A percentile compares a stretch with the other conserved stretches of the same genome.
phyloP scores from a whole-genome alignment of 495 filamentous ascomycete genomes.

The Penicillium salamii region DNA sequence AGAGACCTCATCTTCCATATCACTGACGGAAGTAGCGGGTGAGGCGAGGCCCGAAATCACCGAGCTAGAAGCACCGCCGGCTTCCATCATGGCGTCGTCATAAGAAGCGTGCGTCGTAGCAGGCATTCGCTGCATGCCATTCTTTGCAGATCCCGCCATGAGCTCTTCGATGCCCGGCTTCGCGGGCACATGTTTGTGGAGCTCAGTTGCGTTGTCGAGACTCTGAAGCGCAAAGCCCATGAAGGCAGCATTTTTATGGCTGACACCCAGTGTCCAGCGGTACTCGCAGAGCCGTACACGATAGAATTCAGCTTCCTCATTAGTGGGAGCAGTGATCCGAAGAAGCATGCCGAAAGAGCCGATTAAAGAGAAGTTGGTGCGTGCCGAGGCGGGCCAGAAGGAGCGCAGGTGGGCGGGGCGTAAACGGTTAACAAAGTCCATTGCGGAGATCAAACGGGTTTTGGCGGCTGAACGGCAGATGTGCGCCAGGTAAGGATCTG shows the following conservation, averaged over 20 bases:
- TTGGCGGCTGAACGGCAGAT: slow-evolving; percentile 87
- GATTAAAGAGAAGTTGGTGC: slow-evolving; percentile 54
- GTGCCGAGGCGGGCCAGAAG: slow-evolving; percentile 54
- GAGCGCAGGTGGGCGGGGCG: slow-evolving; percentile 51
- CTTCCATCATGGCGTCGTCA: slow-evolving; percentile 24
- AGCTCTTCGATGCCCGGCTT: slow-evolving; percentile 50
- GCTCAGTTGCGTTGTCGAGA: slow-evolving; percentile 43
- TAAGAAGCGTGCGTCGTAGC: slow-evolving; percentile 9
- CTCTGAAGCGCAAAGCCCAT: slow-evolving; percentile 49
- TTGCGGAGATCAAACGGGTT: slow-evolving; percentile 54
- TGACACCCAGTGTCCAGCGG: slow-evolving; percentile 88
- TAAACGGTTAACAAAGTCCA: slow-evolving; percentile 58
- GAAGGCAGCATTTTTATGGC: slow-evolving; percentile 75
- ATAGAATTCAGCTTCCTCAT: slow-evolving; percentile 97
- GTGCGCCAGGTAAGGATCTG: slow-evolving; percentile 66
- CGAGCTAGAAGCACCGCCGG: slow-evolving; percentile 23
- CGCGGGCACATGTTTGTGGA: slow-evolving; percentile 47
- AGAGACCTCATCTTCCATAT: slow-evolving; percentile 19
- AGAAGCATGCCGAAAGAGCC: slow-evolving; percentile 64
- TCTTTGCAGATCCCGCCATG: slow-evolving; percentile 40
- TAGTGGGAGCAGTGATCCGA: slow-evolving; percentile 79
- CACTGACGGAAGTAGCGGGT: slow-evolving; percentile 31
- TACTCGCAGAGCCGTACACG: slow-evolving; percentile 81
- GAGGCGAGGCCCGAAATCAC: slow-evolving; percentile 34
- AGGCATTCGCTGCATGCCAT: slow-evolving; percentile 14